These are phyloP conservation scores for Pistacia atlantica DNA, from an alignment of 345 rosid species.

Conservation along the genomic window DNA sequence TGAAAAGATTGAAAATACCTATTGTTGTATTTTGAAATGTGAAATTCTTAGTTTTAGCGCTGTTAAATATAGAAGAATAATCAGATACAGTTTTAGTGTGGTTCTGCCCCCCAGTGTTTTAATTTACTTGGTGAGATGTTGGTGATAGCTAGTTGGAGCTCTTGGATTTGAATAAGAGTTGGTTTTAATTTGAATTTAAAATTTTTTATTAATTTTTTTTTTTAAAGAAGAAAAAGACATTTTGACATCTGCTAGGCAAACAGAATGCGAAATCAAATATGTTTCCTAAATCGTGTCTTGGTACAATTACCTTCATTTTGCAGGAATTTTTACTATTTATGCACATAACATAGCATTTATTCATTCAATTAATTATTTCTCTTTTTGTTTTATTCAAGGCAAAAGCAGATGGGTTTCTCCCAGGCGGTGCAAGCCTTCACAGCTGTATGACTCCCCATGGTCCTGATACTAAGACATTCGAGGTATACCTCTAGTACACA, in stretches of 20 bases:
- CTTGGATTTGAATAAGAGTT: neutral
- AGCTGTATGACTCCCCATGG: slow-evolving; percentile 99
- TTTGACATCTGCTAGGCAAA: neutral
- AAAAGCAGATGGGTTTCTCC: slow-evolving; percentile 93
- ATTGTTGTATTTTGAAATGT: neutral
- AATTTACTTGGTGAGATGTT: neutral
- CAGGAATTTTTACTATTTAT: neutral
- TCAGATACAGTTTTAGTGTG: neutral
- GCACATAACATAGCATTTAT: neutral
- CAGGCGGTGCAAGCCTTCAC: slow-evolving; percentile 95
- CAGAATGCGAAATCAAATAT: neutral
- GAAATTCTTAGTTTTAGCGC: neutral
- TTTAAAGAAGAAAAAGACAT: too few species aligned
- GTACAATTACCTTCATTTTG: neutral
- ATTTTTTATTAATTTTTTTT: too few species aligned
- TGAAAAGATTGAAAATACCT: neutral
- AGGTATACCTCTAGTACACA: slow-evolving; percentile 43
- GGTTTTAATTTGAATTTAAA: too few species aligned
- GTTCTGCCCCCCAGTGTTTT: neutral
- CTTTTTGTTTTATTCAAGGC: slow-evolving; percentile 48
- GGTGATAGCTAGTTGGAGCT: neutral
- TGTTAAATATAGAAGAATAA: neutral
- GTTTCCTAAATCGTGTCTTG: neutral
- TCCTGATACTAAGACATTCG: slow-evolving; percentile 90
- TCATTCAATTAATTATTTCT: neutral